Base-by-base conservation (phyloP, 177 flowering plant species). In the Vitis hybrid region DNA sequence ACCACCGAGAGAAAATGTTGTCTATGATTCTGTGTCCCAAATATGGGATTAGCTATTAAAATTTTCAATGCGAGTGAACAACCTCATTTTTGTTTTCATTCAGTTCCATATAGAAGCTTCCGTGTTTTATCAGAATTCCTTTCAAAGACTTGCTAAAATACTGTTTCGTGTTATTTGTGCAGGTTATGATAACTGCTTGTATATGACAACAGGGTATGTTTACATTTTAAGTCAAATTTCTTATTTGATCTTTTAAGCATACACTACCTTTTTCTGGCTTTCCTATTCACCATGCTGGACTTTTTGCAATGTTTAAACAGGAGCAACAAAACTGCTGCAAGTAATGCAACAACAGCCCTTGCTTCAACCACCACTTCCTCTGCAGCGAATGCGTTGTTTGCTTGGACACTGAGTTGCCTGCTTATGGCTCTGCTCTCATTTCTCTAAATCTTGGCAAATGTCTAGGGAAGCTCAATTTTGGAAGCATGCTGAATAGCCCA, bases 111-210 rank as follows among this genome's bases (percentile, higher is more conserved):
- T 39, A 3, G 29, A 26, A 26, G 29, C 29, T 26, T 26, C 45
- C 2, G 4, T 39, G 8, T 39, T 39, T 39, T 39, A 5, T 39
- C 45, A 39, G 6, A 39, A 39, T 39, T 39, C 45, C 45, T 39
- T 26, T 7, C 45, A 39, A 39, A 39, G 7, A 39, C 45, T 39
- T 39, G 45, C 5, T 39, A 39, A 39, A 39, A 6, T 39, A 39
- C 45, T 39, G 8, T 39, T 7, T 39, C 2, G 45, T 68, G n/a
- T 69, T 50, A 7, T 63, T 31, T 67, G 53, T 81, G 87, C 94
- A 94, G 98, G 97, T 76, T 94, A 94, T 75, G 98, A 92, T 73
- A 90, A 76, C 68, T 94, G 98, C 85, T 15, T 90, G 57, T 94
- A 92, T 63, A 65, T 77, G 82, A 84, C 88, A 48, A 14, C 78